phyloP scores from a whole-genome alignment of 129 eudicot genomes.

The Deinandra increscens region DNA sequence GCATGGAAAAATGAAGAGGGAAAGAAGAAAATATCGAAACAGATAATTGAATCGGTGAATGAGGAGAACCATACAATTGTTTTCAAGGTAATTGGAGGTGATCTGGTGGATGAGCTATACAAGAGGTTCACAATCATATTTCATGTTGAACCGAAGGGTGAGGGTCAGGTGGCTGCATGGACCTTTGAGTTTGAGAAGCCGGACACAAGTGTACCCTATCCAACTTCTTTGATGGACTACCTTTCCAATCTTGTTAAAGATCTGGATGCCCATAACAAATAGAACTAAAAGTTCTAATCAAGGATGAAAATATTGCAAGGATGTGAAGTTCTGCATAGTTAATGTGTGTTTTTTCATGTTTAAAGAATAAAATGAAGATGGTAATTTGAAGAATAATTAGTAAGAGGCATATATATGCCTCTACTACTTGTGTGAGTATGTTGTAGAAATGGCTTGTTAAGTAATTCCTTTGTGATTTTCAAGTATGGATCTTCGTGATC shows the following conservation, averaged over 20 bases:
- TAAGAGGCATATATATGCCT: background rate
- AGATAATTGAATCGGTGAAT: slow-evolving; percentile 25
- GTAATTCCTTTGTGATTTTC: background rate
- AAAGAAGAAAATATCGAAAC: slow-evolving; percentile 18
- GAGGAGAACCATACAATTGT: slow-evolving; percentile 21
- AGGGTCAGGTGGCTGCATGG: slow-evolving; percentile 34
- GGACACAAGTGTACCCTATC: slow-evolving; percentile 25
- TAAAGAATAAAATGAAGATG: background rate
- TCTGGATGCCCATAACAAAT: slow-evolving; percentile 18
- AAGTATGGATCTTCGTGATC: background rate
- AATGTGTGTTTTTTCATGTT: too few relatives aligned
- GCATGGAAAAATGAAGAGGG: slow-evolving; percentile 23
- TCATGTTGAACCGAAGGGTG: slow-evolving; percentile 38
- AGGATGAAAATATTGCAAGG: too few relatives aligned
- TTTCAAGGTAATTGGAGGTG: slow-evolving; percentile 55
- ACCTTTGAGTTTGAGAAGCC: slow-evolving; percentile 39
- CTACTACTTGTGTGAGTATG: background rate
- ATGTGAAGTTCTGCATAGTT: too few relatives aligned
- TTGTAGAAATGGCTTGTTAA: background rate
- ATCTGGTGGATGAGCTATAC: slow-evolving; percentile 32
- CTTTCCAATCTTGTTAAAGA: slow-evolving; percentile 19
- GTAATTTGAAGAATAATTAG: background rate
- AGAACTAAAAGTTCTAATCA: too few relatives aligned
- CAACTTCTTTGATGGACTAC: slow-evolving; percentile 25
- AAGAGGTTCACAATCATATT: slow-evolving; percentile 19